Conservation (phyloP, 148 eudicot species). For the Vaccinium myrtillus region DNA sequence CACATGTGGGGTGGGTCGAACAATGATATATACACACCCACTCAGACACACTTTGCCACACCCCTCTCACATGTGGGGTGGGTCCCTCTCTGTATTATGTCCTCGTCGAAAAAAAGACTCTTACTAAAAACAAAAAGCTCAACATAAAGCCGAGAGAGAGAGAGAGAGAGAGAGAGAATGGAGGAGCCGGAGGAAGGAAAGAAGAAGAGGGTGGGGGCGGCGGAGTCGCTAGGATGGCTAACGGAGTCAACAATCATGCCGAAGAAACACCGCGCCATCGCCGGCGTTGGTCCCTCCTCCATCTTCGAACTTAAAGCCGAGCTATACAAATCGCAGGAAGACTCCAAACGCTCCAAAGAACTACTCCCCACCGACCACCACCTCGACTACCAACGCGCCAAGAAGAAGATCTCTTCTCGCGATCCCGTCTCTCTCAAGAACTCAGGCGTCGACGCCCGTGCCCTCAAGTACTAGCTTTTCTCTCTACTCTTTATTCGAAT, state of each 20-base stretch:
- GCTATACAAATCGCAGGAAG: constrained; percentile 84
- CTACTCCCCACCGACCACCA: constrained; percentile 24
- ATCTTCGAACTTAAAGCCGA: constrained; percentile 85
- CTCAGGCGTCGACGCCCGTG: constrained; percentile 72
- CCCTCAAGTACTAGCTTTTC: constrained; percentile 44
- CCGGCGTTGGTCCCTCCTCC: constrained; percentile 86
- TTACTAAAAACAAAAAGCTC: too few species aligned
- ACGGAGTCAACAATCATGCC: constrained; percentile 96
- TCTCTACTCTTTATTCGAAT: neutral
- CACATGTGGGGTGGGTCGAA: too few species aligned
- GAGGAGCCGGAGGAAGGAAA: constrained; percentile 29
- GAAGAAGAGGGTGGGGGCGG: constrained; percentile 43
- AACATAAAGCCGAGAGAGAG: too few species aligned
- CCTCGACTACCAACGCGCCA: constrained; percentile 72
- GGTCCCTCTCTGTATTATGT: too few species aligned
- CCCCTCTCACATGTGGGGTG: too few species aligned
- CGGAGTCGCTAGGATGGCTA: constrained; percentile 92
- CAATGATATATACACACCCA: too few species aligned
- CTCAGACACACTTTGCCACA: too few species aligned
- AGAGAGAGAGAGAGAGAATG: too few species aligned
- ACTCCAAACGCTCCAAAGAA: constrained; percentile 53
- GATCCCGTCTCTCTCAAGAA: constrained; percentile 55
- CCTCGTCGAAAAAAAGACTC: too few species aligned
- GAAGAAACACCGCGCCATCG: constrained; percentile 73
- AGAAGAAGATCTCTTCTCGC: constrained; percentile 35